Percentiles rank a stretch among this genome's conserved stretches.
Evolutionary conservation across 2,329 filamentous ascomycete species (phyloP).

Genomic region (Ceratocystis cacaofunesta): DNA sequence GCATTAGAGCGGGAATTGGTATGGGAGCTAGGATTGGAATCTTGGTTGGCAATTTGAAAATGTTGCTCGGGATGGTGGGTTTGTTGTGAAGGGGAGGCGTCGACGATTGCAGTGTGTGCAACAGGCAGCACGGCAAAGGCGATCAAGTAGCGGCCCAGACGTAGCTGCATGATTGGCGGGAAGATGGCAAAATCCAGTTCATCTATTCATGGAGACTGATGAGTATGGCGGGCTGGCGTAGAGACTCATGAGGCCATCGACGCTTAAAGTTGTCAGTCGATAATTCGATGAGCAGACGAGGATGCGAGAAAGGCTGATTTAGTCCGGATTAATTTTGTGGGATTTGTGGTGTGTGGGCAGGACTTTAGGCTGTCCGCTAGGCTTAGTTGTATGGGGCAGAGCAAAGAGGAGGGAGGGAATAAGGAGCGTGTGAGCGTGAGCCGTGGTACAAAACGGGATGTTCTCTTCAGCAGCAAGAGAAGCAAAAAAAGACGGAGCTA

Average conservation of each 20-base stretch:
- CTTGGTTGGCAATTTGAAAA: not conserved
- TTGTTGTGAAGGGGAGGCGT: slow-evolving; percentile 13
- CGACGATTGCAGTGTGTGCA: slow-evolving; percentile 17
- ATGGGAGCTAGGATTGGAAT: not conserved
- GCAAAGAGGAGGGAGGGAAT: not conserved
- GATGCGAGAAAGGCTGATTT: not conserved
- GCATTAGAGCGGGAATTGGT: not conserved
- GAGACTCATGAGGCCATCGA: slow-evolving; percentile 17
- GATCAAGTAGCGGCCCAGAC: slow-evolving; percentile 15
- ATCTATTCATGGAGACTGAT: slow-evolving; percentile 15
- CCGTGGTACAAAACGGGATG: not conserved
- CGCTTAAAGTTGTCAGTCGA: slow-evolving; percentile 6
- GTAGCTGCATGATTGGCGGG: slow-evolving; percentile 16
- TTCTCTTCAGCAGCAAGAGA: not conserved
- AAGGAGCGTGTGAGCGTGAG: too few relatives aligned
- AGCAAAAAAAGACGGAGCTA: not conserved
- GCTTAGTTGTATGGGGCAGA: not conserved
- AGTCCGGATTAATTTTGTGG: slow-evolving; percentile 4
- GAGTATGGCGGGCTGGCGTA: slow-evolving; percentile 9
- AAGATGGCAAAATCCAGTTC: slow-evolving; percentile 10
- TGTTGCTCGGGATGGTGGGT: slow-evolving; percentile 9
- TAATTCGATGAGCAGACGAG: not conserved
- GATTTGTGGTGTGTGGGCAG: not conserved
- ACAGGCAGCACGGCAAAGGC: slow-evolving; percentile 16
- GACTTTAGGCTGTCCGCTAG: not conserved